A percentile compares a stretch with the other conserved stretches of the same genome.
phyloP scores from a whole-genome alignment of 2,329 filamentous ascomycete species.

The Elsinoe batatas region DNA sequence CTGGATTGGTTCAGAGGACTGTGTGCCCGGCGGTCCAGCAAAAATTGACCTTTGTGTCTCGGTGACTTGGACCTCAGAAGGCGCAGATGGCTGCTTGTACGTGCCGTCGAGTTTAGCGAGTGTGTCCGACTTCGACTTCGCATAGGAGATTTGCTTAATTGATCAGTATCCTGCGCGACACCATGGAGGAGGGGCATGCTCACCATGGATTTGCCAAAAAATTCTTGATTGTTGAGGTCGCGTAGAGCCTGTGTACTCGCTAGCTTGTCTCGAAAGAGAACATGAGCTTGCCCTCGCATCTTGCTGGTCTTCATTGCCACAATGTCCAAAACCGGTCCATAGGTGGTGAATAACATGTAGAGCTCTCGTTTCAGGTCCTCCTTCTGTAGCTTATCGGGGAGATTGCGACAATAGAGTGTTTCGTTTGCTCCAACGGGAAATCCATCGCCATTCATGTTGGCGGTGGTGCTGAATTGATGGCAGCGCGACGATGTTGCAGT shows the following conservation, averaged over 20 bases:
- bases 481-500: too few species aligned
- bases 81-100: constrained; percentile 56
- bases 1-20: constrained; percentile 18
- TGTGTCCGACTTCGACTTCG: constrained; percentile 77
- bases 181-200: constrained; percentile 26
- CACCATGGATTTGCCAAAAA: constrained; percentile 80
- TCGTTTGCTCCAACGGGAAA: constrained; percentile 13
- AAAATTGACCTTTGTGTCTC: constrained; percentile 70
- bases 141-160: constrained; percentile 75
- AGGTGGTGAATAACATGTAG: constrained; percentile 90
- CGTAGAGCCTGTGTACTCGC: constrained; percentile 92
- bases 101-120: constrained; percentile 88
- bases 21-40: constrained; percentile 22
- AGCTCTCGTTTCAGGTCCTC: constrained; percentile 74
- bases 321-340: constrained; percentile 84
- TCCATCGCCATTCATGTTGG: background rate
- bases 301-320: constrained; percentile 79
- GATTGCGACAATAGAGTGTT: constrained; percentile 81
- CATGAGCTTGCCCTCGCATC: constrained; percentile 93
- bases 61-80: constrained; percentile 34
- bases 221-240: constrained; percentile 71
- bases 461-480: background rate
- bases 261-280: constrained; percentile 82
- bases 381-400: constrained; percentile 86
- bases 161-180: background rate